Base-by-base conservation (phyloP, 306 rosid genomes). In the Lupinus albus region DNA sequence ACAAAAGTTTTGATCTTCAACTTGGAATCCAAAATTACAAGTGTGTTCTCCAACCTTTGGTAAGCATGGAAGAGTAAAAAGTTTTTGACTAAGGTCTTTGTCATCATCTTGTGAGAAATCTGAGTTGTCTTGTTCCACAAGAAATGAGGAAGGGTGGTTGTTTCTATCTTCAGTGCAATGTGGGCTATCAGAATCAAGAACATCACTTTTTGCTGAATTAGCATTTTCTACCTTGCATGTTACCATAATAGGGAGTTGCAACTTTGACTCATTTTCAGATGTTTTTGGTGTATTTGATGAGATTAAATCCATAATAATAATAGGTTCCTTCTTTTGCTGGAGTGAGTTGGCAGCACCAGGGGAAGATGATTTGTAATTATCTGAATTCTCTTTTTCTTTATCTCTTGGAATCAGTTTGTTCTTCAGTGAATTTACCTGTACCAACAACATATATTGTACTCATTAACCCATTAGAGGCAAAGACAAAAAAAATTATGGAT, bases 71-170 rank as follows among this genome's bases (percentile, higher is more conserved):
- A 81, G 78, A 2, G 79, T 83, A 68, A 86, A 76, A 33, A 84
- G 76, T 44, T 67, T 80, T 63, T 67, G 72, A 56, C 82, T 65
- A 39, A 78, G 72, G 64, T 83, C 64, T 66, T 85, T 92, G 14
- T 91, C 95, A 73, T 91, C 89, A 61, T 84, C 92, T 20, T 81
- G 95, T 45, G 94, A 87, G 82, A 84, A 85, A 81, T 90, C 91
- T 0, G 95, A 87, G 25, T 81, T 81, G 16, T 86, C 96, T 12
- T 77, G 84, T 60, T 83, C 38, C 7, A 33, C 38, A 41, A 81
- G 32, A 41, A 88, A 68, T 41, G 87, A 75, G 1, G 85, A 77
- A 3, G 78, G 82, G 6, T 73, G 80, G 76, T 87, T 84, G 76
- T 87, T 84, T 52, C 73, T 73, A 68, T 90, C 89, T 58, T 87